Base-by-base conservation (phyloP, 148 eudicot species). In the Camellia granthamiana region DNA sequence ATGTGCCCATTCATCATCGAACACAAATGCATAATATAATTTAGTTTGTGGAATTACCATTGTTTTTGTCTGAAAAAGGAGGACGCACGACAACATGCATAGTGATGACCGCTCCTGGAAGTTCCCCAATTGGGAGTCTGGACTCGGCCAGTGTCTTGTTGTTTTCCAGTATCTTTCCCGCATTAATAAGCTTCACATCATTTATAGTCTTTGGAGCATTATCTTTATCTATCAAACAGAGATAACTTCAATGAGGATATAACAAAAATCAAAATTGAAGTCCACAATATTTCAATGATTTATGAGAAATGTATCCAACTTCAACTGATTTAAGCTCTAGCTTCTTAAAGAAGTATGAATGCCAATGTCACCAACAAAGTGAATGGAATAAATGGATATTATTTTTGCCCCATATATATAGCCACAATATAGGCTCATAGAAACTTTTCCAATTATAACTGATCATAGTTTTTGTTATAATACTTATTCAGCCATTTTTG, bases 91-190 rank as follows among this genome's bases (percentile, higher is more conserved):
- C 88, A 60, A 87, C 88, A 42, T 64, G 88, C 92, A 89, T 89
- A 51, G 90, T 87, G 76, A 87, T 87, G 62, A 84, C 86, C 13
- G 74, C 92, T 75, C 87, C 90, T 5, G 87, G 84, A 60, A 87
- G 54, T 72, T 87, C 89, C 78, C 83, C 85, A 82, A 89, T 80
- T 62, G 86, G 87, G 44, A 80, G 81, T 83, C 88, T 86, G 69
- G 87, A 89, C 63, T 89, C 92, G 18, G 79, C 90, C 78, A 87
- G 86, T 78, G 92, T 87, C 77, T 71, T 84, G 77, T 77, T 84
- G 77, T 89, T 87, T 72, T 89, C 92, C 75, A 89, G 81, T 80
- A 89, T 87, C 88, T 79, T 89, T 83, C 92, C 92, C 14, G 88
- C 90, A 81, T 87, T 87, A 55, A 89, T 89, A 64, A 89, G 85